Evolutionary conservation across 2,329 filamentous ascomycete species (phyloP), one percentile per base, ranked within the genome.

Genomic region (Rhynchosporium secalis): DNA sequence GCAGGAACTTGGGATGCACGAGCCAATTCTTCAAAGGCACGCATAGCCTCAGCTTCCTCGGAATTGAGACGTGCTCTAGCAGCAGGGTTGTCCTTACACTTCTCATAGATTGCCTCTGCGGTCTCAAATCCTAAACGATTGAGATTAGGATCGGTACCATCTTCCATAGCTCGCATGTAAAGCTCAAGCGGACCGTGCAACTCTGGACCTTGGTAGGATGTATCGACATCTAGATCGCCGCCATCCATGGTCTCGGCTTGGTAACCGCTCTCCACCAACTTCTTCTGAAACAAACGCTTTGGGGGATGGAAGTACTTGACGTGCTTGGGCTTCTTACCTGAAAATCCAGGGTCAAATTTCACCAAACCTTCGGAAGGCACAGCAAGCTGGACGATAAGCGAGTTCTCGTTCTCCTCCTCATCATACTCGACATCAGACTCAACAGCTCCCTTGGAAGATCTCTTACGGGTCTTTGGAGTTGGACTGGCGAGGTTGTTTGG

Each of bases 401-500:
- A 54, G 8, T 54, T 41, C 13, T n/a, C 33, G 7, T 20, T 29
- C 28, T 20, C 33, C 5, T 41, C 33, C 9, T 54, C 33, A 3
- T 54, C 51, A 9, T 54, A 33, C 31, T 26, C 48, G 31, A 31
- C 26, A n/a, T 41, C 20, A 10, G 26, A 41, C 5, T 12, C 9
- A 10, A 29, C 15, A 26, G 51, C 36, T 15, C 4, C 15, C 36
- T 54, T 54, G 15, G 51, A 33, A 54, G 51, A 54, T 54, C 51
- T 54, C 51, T 54, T 41, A 4, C 51, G 51, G 8, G 33, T 54
- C 9, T 38, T 38, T 28, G 43, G 56, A 15, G 56, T 49, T 4
- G 43, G 56, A 9, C 20, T 58, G 13, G 56, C 28, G 56, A 49
- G 48, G 7, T 41, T 45, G 10, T 49, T 43, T 41, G 51, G 46